These are phyloP conservation scores for Agrocybe praecox DNA, from an alignment of 768 basidiomycete genomes.

Conservation along the genomic window DNA sequence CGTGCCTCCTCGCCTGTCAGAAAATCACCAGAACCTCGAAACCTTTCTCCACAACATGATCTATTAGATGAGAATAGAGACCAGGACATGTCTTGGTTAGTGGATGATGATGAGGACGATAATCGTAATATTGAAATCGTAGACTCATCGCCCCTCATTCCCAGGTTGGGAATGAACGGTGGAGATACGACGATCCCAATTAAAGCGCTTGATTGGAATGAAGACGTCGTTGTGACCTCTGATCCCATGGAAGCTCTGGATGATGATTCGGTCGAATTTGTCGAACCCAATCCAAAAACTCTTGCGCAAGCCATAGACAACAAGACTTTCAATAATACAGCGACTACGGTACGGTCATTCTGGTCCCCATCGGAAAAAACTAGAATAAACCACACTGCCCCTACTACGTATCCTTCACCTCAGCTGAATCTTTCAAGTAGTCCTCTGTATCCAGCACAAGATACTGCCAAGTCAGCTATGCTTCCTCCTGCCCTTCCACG, in stretches of 20 bases:
- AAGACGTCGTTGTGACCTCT: constrained; percentile 9
- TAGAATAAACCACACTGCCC: not conserved
- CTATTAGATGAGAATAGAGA: constrained; percentile 12
- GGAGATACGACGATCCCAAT: constrained; percentile 30
- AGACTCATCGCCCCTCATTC: constrained; percentile 47
- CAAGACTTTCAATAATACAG: not conserved
- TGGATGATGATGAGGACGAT: constrained; percentile 69
- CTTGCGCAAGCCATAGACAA: not conserved
- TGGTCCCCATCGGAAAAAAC: constrained; percentile 12
- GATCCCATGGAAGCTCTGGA: constrained; percentile 12
- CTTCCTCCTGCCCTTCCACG: constrained; percentile 28
- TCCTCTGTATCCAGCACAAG: constrained; percentile 7
- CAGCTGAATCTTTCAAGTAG: constrained; percentile 7
- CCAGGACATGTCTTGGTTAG: constrained; percentile 63
- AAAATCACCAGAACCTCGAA: not conserved
- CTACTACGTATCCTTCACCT: constrained; percentile 4
- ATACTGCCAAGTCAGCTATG: constrained; percentile 22
- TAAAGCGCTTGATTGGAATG: constrained; percentile 11
- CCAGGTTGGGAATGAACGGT: constrained; percentile 12
- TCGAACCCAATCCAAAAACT: constrained; percentile 9
- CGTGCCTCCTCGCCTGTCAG: constrained; percentile 2
- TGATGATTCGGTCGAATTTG: constrained; percentile 22
- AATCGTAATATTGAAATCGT: constrained; percentile 53
- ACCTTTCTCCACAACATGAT: not conserved
- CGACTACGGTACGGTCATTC: not conserved